These are phyloP conservation scores for Heimioporus sp. DNA, from an alignment of 768 basidiomycete genomes.

Conservation along the genomic window DNA sequence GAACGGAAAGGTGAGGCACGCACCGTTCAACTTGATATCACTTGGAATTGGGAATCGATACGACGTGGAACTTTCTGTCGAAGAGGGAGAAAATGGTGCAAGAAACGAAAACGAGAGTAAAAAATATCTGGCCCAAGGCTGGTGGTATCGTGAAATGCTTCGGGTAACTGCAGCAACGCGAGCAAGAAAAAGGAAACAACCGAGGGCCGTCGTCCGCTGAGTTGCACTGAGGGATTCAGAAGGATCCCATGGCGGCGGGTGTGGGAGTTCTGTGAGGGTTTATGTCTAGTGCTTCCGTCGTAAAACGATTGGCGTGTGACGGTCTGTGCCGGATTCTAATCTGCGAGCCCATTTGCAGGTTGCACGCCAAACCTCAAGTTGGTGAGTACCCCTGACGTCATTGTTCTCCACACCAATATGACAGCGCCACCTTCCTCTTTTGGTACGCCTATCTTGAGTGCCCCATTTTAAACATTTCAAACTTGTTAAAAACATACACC, in stretches of 20 bases:
- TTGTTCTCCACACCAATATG: background rate
- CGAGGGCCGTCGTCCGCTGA: background rate
- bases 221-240: background rate
- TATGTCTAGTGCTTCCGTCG: slow-evolving; percentile 8
- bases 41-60: background rate
- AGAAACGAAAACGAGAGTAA: background rate
- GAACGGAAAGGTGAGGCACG: slow-evolving; percentile 1
- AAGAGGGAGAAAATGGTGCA: background rate
- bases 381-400: slow-evolving; percentile 25
- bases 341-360: background rate
- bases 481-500: no score
- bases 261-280: background rate
- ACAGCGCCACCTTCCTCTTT: slow-evolving; percentile 12
- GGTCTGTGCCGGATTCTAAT: background rate
- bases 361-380: background rate
- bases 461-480: no score
- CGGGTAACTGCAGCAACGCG: background rate
- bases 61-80: background rate
- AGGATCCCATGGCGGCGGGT: background rate
- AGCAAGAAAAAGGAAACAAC: background rate
- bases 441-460: background rate
- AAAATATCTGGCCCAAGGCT: background rate
- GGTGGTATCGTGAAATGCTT: background rate
- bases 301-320: background rate
- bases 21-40: background rate